Conservation (phyloP, 1,284 basidiomycete species). For the Agaricales sp. region DNA sequence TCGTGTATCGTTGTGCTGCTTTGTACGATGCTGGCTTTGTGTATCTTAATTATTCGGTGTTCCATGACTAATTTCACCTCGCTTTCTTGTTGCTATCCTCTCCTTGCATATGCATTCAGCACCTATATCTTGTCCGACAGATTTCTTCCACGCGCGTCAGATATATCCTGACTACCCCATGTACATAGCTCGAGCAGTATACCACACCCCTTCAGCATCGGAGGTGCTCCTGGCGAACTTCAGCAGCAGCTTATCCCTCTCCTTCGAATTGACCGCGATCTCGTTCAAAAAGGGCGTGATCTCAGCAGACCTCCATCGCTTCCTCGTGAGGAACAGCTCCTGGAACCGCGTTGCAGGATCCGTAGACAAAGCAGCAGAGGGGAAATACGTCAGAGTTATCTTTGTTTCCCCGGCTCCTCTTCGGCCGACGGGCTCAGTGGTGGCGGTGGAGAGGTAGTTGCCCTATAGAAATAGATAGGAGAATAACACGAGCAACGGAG, state of each 20-base stretch:
- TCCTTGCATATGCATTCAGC: too few species aligned
- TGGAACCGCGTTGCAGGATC: constrained; percentile 71
- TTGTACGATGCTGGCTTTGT: too few species aligned
- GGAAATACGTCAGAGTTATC: constrained; percentile 51
- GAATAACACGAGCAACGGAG: background rate
- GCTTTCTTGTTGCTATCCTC: too few species aligned
- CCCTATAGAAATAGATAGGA: constrained; percentile 51
- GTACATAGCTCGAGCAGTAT: constrained; percentile 53
- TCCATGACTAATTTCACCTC: too few species aligned
- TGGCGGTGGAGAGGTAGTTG: constrained; percentile 46
- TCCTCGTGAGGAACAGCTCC: constrained; percentile 73
- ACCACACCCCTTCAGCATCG: constrained; percentile 57
- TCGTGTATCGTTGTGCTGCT: too few species aligned
- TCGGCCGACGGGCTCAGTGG: constrained; percentile 19
- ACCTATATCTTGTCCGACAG: constrained; percentile 12
- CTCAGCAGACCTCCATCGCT: constrained; percentile 71
- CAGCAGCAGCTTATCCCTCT: constrained; percentile 75
- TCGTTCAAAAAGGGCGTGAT: constrained; percentile 75
- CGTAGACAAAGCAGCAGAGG: constrained; percentile 58
- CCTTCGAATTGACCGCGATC: constrained; percentile 74
- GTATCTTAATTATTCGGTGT: too few species aligned
- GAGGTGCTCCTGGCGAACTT: constrained; percentile 78
- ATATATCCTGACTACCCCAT: constrained; percentile 21
- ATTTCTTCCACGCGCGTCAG: background rate
- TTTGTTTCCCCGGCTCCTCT: constrained; percentile 15